Percentiles rank a stretch among this genome's conserved stretches.
Evolutionary conservation across 225 moss, liverwort and hornwort genomes (phyloP).

Genomic region (Sphagnum tenellum): DNA sequence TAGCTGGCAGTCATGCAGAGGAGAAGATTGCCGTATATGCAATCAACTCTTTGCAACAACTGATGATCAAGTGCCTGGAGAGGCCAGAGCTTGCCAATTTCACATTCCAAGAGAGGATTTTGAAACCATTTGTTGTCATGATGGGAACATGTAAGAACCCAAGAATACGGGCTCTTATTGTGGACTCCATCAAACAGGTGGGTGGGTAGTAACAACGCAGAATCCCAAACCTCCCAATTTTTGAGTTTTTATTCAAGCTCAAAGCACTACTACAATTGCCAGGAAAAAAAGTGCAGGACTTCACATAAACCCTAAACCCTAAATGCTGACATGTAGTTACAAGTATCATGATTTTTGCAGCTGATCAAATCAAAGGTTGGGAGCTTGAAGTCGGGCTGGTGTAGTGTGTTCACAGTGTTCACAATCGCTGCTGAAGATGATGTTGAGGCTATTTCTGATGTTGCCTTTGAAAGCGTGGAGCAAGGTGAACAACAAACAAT

Average conservation of each 20-base stretch:
- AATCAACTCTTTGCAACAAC: constrained; percentile 92
- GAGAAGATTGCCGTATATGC: constrained; percentile 99
- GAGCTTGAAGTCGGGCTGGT: constrained; percentile 98
- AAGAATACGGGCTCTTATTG: constrained; percentile 83
- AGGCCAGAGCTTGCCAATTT: constrained; percentile 95
- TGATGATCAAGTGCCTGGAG: constrained; percentile 95
- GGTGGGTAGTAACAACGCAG: not conserved
- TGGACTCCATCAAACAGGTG: constrained; percentile 99
- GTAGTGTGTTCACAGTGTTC: constrained; percentile 98
- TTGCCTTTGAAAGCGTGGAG: constrained; percentile 98
- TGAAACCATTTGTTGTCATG: constrained; percentile 98
- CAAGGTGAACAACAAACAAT: constrained; percentile 40
- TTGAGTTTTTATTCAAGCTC: no score
- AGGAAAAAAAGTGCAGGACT: no score
- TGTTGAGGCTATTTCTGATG: constrained; percentile 80
- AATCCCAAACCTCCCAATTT: no score
- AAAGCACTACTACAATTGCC: no score
- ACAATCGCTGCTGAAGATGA: constrained; percentile 95
- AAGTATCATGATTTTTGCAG: constrained; percentile 19
- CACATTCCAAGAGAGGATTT: constrained; percentile 94
- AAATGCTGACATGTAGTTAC: no score
- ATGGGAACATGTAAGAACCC: constrained; percentile 86
- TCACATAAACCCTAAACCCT: no score
- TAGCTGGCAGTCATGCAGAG: constrained; percentile 94
- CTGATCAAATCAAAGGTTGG: constrained; percentile 99